Percentiles rank a stretch among this genome's conserved stretches.
These are phyloP conservation scores for Grigorovia transvaalensis DNA, from an alignment of 805 yeast species.

Conservation along the genomic window DNA sequence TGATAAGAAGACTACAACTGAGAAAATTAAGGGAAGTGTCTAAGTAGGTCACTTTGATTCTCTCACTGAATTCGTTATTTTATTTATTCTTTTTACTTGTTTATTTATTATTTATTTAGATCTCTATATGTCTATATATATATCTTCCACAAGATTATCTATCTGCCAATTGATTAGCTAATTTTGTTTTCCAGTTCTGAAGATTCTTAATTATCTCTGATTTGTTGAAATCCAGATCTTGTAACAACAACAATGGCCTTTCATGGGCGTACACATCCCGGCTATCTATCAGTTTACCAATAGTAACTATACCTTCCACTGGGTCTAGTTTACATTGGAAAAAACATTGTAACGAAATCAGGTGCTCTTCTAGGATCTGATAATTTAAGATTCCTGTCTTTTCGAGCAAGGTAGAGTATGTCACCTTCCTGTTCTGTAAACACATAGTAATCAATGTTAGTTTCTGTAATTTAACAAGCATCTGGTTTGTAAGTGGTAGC, in stretches of 20 bases:
- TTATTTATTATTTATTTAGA: not conserved
- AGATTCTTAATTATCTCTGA: constrained; percentile 5
- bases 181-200: constrained; percentile 12
- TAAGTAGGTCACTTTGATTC: not conserved
- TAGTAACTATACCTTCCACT: constrained; percentile 7
- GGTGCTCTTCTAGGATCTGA: constrained; percentile 13
- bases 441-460: constrained; percentile 18
- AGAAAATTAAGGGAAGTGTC: not conserved
- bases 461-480: constrained; percentile 16
- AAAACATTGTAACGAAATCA: constrained; percentile 15
- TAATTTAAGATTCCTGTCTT: constrained; percentile 9
- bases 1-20: not conserved
- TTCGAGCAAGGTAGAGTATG: constrained; percentile 8
- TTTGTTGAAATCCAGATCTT: constrained; percentile 1
- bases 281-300: constrained; percentile 11
- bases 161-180: constrained; percentile 7
- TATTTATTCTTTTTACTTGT: constrained; percentile 1
- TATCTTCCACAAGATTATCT: constrained; percentile 2
- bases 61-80: not conserved
- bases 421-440: constrained; percentile 9
- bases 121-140: constrained; percentile 2
- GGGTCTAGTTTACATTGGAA: constrained; percentile 17
- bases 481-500: constrained; percentile 4
- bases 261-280: constrained; percentile 23
- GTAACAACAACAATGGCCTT: constrained; percentile 4